These are phyloP conservation scores for Cornus controversa DNA, from an alignment of 148 eudicot species.

Conservation along the genomic window DNA sequence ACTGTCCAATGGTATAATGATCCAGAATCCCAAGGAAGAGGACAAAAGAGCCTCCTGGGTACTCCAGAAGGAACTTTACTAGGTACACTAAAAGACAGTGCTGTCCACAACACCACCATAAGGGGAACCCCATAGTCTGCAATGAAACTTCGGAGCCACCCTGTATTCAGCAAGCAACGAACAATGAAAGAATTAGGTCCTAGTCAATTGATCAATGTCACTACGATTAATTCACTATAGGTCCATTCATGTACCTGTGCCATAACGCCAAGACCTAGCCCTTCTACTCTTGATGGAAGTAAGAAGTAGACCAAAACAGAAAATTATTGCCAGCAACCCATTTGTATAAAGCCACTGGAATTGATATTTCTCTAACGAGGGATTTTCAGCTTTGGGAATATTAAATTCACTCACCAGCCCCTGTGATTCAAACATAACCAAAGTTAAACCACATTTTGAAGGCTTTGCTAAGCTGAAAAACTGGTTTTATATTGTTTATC, in stretches of 20 bases:
- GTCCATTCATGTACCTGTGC: constrained; percentile 43
- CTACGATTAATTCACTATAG: not conserved
- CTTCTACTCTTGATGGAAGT: constrained; percentile 61
- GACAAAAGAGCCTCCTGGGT: constrained; percentile 75
- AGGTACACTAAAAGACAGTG: constrained; percentile 59
- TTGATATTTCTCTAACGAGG: constrained; percentile 28
- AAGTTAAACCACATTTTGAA: not conserved
- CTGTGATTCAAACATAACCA: constrained; percentile 30
- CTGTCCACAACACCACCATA: constrained; percentile 75
- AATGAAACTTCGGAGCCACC: constrained; percentile 57
- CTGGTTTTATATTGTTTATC: not conserved
- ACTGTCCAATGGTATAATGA: constrained; percentile 81
- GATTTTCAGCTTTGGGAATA: constrained; percentile 36
- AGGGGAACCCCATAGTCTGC: constrained; percentile 95
- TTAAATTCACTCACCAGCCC: constrained; percentile 73
- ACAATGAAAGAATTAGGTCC: not conserved
- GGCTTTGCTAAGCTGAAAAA: not conserved
- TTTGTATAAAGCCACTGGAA: constrained; percentile 68
- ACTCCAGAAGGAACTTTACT: constrained; percentile 55
- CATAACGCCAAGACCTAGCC: constrained; percentile 81
- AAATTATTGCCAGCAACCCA: constrained; percentile 64
- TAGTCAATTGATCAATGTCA: not conserved
- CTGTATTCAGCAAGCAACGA: constrained; percentile 29
- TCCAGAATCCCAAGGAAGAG: constrained; percentile 76
- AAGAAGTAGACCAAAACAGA: constrained; percentile 65